Evolutionary conservation across 345 rosid genomes (phyloP), one percentile per base, ranked within the genome.

Genomic region (Brassica juncea): DNA sequence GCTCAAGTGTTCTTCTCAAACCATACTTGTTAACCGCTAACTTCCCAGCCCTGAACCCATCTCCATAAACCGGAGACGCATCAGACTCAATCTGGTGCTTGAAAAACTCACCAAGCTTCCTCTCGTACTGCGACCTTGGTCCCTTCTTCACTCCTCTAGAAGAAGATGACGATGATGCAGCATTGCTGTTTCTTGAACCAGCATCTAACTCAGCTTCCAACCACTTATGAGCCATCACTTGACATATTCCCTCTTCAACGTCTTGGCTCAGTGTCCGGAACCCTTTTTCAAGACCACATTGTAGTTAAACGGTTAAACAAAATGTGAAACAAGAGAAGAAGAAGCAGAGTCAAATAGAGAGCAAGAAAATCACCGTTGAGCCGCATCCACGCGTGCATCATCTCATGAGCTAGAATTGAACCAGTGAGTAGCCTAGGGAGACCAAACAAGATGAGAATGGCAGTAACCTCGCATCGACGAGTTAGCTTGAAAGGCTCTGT

Each of bases 351-450:
- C 1, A 23, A 23, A 23, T 23, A 4, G 44, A 27, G 42, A 63
- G 52, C 27, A 34, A 59, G 27, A 12, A 60, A 47, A 44, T 66
- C 65, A 95, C 99, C 99, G 86, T 87, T 86, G 15, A 96, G 97
- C 44, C 98, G 90, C 85, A 96, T 90, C 98, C 98, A 96, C 6
- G 97, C 99, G 23, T 96, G 99, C 99, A 96, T 96, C 97, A 96
- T 92, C 76, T 96, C 98, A 60, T 96, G 99, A 73, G 97, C 99
- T 74, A 96, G 85, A 78, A 96, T 93, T 8, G 99, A 93, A 23
- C 98, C 99, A 14, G 98, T 96, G 78, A 96, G 83, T 83, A 96
- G 86, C 82, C 99, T 92, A 70, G 99, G 99, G 65, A 96, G 97
- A 70, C 99, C 98, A 84, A 86, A 92, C 69, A 96, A 81, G 77